Evolutionary conservation across 345 rosid genomes (phyloP).

Genomic region (Reutealis trisperma): DNA sequence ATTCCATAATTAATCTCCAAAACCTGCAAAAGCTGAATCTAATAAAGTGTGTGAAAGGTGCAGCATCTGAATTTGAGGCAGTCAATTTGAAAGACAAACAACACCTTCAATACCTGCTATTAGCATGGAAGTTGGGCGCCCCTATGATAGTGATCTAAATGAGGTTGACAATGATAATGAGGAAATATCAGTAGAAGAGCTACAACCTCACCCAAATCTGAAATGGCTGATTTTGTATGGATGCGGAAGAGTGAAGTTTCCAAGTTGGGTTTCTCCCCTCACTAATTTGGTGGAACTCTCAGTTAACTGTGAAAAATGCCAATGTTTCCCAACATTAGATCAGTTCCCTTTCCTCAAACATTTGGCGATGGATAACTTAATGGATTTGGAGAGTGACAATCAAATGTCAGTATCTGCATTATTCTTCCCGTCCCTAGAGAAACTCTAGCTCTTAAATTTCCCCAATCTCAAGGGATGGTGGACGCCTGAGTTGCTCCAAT

Average conservation of each 20-base stretch:
- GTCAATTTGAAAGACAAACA: neutral
- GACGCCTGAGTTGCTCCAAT: neutral
- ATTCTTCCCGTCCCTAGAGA: constrained; percentile 16
- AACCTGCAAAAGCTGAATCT: no score
- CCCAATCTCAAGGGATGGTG: constrained; percentile 23
- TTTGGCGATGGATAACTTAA: neutral
- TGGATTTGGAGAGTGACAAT: neutral
- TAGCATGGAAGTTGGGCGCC: neutral
- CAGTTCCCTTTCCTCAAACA: neutral
- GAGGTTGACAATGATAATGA: neutral
- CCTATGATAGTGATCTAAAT: neutral
- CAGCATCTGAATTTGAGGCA: neutral
- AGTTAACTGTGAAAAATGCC: constrained; percentile 7
- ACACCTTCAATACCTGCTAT: neutral
- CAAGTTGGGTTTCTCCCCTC: constrained; percentile 9
- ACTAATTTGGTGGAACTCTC: neutral
- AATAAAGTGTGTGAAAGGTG: neutral
- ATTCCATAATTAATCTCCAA: no score
- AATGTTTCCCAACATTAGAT: neutral
- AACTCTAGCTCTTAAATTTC: neutral
- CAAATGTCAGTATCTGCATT: no score
- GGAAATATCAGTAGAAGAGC: neutral
- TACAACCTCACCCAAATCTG: neutral
- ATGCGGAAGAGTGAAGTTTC: constrained; percentile 1
- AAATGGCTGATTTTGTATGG: neutral